Evolutionary conservation across 768 basidiomycete species (phyloP).

Genomic region (Hygrophoropsis aurantiaca): DNA sequence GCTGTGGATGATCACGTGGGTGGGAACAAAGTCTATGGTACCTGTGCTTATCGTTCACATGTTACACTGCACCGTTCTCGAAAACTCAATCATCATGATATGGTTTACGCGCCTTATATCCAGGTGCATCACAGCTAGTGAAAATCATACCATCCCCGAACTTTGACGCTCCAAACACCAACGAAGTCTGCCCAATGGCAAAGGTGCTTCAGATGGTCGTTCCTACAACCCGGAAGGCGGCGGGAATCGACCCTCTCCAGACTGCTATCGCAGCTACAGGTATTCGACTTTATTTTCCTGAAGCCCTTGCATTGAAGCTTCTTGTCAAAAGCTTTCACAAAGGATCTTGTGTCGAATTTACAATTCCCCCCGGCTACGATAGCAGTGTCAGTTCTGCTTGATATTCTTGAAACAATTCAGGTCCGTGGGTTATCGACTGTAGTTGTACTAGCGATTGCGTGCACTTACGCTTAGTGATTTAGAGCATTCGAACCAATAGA

Average conservation of each 20-base stretch:
- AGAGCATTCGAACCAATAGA: slow-evolving; percentile 37
- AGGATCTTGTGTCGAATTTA: slow-evolving; percentile 31
- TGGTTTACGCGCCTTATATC: too few species aligned
- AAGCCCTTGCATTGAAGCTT: too few species aligned
- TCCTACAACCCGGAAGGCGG: slow-evolving; percentile 22
- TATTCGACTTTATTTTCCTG: too few species aligned
- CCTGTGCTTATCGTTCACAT: too few species aligned
- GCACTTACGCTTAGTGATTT: slow-evolving; percentile 1
- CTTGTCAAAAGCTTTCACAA: slow-evolving; percentile 23
- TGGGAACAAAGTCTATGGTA: too few species aligned
- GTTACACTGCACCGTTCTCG: too few species aligned
- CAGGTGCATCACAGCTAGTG: too few species aligned
- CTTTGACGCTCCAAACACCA: too few species aligned
- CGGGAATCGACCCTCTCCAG: slow-evolving; percentile 30
- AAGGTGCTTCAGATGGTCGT: slow-evolving; percentile 31
- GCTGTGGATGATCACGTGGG: too few species aligned
- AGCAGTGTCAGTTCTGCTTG: slow-evolving; percentile 38
- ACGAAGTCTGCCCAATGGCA: too few species aligned
- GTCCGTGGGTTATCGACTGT: slow-evolving; percentile 19
- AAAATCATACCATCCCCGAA: too few species aligned
- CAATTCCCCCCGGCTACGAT: slow-evolving; percentile 46
- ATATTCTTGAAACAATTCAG: slow-evolving; percentile 47
- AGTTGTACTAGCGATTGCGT: not conserved
- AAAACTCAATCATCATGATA: too few species aligned
- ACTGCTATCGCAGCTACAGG: slow-evolving; percentile 30